phyloP scores from a whole-genome alignment of 257 asterid species.

The Solanum virginianum region DNA sequence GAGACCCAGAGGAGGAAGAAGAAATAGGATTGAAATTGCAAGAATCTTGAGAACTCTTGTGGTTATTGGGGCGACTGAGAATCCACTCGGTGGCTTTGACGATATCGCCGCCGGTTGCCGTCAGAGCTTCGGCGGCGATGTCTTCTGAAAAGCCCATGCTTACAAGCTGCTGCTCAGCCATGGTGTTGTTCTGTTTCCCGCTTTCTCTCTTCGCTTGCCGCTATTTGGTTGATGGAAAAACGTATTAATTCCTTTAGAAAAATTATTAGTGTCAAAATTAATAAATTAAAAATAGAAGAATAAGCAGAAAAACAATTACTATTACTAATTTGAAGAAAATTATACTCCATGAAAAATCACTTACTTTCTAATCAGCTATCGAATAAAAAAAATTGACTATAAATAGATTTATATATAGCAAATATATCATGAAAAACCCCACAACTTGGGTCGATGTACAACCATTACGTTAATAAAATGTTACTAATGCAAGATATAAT shows the following conservation, averaged over 20 bases:
- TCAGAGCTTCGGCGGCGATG: conserved; percentile 46
- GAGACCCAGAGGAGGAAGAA: neutral
- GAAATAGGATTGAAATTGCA: conserved; percentile 10
- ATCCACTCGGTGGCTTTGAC: conserved; percentile 67
- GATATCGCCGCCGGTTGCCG: conserved; percentile 42
- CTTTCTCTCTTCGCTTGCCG: neutral
- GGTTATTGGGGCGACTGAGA: conserved; percentile 20
- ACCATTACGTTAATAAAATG: too few relatives aligned
- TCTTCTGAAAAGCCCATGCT: conserved; percentile 68
- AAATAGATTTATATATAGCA: too few relatives aligned
- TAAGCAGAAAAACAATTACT: neutral
- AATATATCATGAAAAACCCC: too few relatives aligned
- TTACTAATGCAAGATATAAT: too few relatives aligned
- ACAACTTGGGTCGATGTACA: too few relatives aligned
- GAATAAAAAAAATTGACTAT: too few relatives aligned
- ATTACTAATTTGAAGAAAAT: neutral
- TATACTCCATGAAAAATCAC: neutral
- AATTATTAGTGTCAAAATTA: neutral
- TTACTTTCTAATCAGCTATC: too few relatives aligned
- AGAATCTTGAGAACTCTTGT: neutral
- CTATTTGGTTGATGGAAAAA: neutral
- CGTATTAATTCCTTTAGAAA: neutral
- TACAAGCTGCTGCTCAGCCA: conserved; percentile 29
- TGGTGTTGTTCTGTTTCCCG: neutral
- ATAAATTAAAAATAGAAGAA: neutral